Evolutionary conservation across 768 basidiomycete species (phyloP), one percentile per base, ranked within the genome.

Genomic region (Lentinula detonsa): DNA sequence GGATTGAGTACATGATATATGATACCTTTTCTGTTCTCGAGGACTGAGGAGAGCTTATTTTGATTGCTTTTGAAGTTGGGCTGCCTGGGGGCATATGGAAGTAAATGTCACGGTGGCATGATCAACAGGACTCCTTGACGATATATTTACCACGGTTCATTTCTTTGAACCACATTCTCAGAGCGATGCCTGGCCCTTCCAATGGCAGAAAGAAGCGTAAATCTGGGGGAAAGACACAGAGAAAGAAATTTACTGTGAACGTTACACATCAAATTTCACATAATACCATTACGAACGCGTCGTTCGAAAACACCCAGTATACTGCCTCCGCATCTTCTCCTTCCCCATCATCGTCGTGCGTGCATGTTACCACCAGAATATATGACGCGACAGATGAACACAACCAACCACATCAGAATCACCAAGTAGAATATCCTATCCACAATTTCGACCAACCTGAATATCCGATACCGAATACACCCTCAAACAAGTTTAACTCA

Each of bases 111-210:
- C 57, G 57, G 57, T 59, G 57, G 49, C 50, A 52, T 52, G 50
- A 60, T 42, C 10, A 18, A 59, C 33, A 28, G 23, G 58, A 39
- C 33, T 10, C 48, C 28, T 31, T 35, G 21, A 10, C 43, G 6
- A 16, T 28, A 28, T 28, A 18, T 23, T 60, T 60, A 39, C 59
- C 59, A 60, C 59, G 59, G 59, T 60, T 60, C 35, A 23, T 51
- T 43, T 60, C 39, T 50, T 46, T 50, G 10, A 49, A 52, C 37
- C 11, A 59, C 31, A 16, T 23, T 23, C 9, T 48, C 42, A 43
- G 48, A 51, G 21, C 6, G 18, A 63, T 63, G 62, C 62, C 62
- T 15, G 62, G 62, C 21, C 62, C 62, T 23, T 63, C 57, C 9
- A 63, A 63, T 51, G 51, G 23, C n/a, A 63, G 28, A 35, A 59